Evolutionary conservation across 164 flowering plant genomes (phyloP).

Genomic region (Warburgia ugandensis): DNA sequence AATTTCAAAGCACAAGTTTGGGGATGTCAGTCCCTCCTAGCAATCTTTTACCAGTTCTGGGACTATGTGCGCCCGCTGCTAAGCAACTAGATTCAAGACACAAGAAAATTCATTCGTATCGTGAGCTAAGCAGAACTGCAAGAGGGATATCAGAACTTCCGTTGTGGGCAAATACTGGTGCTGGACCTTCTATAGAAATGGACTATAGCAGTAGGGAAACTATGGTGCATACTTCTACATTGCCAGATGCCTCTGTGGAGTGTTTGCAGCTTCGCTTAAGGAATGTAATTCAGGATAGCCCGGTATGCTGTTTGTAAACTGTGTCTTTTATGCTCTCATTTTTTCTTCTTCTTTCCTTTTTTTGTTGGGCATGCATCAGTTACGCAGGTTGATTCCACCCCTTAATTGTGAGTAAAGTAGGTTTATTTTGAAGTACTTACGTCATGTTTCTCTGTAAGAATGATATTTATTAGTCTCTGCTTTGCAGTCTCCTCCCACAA

Average conservation of each 20-base stretch:
- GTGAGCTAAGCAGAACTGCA: too few species aligned
- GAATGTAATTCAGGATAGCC: constrained; percentile 24
- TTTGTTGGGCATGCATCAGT: too few species aligned
- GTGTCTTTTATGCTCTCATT: neutral
- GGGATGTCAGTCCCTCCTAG: constrained; percentile 22
- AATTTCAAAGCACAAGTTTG: constrained; percentile 21
- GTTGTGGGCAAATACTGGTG: constrained; percentile 32
- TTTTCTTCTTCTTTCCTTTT: neutral
- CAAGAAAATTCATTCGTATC: constrained; percentile 19
- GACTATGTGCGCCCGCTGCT: constrained; percentile 90
- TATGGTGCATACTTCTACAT: too few species aligned
- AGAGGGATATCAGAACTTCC: constrained; percentile 61
- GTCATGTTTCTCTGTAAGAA: neutral
- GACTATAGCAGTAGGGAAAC: too few species aligned
- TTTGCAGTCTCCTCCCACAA: constrained; percentile 46
- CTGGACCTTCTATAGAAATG: too few species aligned
- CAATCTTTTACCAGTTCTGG: constrained; percentile 70
- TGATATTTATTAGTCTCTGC: constrained; percentile 4
- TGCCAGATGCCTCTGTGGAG: constrained; percentile 33
- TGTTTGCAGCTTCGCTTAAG: constrained; percentile 23
- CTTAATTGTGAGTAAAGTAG: too few species aligned
- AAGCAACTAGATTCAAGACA: constrained; percentile 36
- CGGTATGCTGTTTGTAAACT: constrained; percentile 30
- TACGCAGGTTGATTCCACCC: too few species aligned
- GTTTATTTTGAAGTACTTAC: too few species aligned